Evolutionary conservation across 495 filamentous ascomycete genomes (phyloP).

Genomic region (Neurospora sp.): DNA sequence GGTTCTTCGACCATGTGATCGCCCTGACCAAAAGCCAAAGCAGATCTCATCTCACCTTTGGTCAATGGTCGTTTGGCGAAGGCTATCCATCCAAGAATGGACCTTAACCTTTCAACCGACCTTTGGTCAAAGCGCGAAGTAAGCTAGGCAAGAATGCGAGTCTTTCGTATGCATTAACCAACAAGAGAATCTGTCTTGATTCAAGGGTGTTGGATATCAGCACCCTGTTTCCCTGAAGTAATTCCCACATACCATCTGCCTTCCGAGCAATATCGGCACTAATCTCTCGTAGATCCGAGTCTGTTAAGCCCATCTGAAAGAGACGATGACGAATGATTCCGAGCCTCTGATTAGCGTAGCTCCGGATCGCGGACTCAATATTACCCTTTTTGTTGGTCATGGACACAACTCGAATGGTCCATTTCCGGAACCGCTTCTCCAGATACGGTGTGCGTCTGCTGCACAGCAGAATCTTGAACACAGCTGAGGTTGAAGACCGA

Average conservation of each 20-base stretch:
- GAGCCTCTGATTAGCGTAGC: slow-evolving; percentile 13
- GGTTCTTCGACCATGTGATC: slow-evolving; percentile 2
- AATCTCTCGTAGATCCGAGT: slow-evolving; percentile 6
- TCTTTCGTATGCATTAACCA: not conserved
- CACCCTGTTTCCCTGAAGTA: not conserved
- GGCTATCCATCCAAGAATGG: slow-evolving; percentile 24
- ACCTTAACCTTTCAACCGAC: slow-evolving; percentile 13
- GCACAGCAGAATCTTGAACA: slow-evolving; percentile 19
- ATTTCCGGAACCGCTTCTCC: slow-evolving; percentile 2
- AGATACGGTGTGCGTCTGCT: slow-evolving; percentile 7
- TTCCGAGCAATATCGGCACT: slow-evolving; percentile 7
- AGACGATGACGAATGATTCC: slow-evolving; percentile 5
- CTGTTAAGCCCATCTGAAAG: slow-evolving; percentile 9
- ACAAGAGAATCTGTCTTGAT: not conserved
- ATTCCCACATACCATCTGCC: slow-evolving; percentile 14
- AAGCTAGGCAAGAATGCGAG: slow-evolving; percentile 13
- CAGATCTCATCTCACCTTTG: slow-evolving; percentile 21
- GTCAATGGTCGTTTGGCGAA: slow-evolving; percentile 21
- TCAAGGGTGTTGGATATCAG: not conserved
- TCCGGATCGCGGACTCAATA: slow-evolving; percentile 12
- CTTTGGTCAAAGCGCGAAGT: slow-evolving; percentile 14
- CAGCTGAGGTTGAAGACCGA: not conserved
- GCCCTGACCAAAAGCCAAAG: slow-evolving; percentile 15
- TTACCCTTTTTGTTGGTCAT: slow-evolving; percentile 19
- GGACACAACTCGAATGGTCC: slow-evolving; percentile 6